Evolutionary conservation across 345 rosid species (phyloP).

Genomic region (Syzygium oleosum): DNA sequence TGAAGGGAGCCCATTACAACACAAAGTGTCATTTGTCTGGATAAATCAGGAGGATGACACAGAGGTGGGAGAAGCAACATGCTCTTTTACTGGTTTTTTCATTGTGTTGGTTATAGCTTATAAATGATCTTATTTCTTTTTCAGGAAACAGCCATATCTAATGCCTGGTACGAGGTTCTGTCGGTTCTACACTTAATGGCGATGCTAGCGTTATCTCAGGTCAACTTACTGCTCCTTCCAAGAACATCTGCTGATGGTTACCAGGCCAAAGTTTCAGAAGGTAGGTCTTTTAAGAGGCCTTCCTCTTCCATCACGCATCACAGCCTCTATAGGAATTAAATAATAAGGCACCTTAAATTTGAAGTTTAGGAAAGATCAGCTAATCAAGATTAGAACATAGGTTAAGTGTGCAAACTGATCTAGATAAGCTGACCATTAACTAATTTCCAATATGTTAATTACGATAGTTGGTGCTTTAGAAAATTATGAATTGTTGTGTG

Average conservation of each 20-base stretch:
- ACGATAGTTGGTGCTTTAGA: not conserved
- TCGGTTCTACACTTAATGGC: slow-evolving; percentile 99
- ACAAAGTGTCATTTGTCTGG: slow-evolving; percentile 84
- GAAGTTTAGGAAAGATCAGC: not conserved
- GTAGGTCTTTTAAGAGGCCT: slow-evolving; percentile 22
- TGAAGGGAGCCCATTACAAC: slow-evolving; percentile 67
- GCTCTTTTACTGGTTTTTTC: not conserved
- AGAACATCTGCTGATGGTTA: slow-evolving; percentile 71
- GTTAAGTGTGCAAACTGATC: not conserved
- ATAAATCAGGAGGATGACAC: slow-evolving; percentile 90
- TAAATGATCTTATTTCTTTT: slow-evolving; percentile 8
- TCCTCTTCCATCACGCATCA: not conserved
- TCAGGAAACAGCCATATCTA: slow-evolving; percentile 88
- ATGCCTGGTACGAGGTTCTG: slow-evolving; percentile 94
- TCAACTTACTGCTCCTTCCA: slow-evolving; percentile 88
- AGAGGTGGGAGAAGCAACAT: slow-evolving; percentile 41
- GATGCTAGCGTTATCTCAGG: slow-evolving; percentile 78
- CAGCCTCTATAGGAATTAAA: not conserved
- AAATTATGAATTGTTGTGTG: not conserved
- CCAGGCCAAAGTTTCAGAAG: slow-evolving; percentile 91
- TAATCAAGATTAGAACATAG: not conserved
- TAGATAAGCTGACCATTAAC: not conserved
- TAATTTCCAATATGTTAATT: not conserved
- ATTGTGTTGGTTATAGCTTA: not conserved
- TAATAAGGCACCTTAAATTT: not conserved